Conservation (phyloP, 2,329 filamentous ascomycete species). For the Stagonosporopsis rhizophila region DNA sequence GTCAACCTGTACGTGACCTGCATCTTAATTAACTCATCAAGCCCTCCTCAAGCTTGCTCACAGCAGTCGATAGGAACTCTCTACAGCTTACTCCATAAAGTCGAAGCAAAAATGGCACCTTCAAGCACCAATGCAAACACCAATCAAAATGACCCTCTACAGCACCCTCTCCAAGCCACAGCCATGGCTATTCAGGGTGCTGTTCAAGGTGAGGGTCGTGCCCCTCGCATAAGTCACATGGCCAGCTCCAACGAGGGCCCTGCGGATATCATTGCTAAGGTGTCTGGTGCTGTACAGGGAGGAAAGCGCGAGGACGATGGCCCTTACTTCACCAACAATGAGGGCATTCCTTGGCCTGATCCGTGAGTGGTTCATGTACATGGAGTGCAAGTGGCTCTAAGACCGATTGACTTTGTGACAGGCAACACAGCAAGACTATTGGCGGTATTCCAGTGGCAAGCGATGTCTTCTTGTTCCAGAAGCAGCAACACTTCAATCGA, state of each 20-base stretch:
- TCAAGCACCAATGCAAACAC: constrained; percentile 37
- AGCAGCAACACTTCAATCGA: constrained; percentile 64
- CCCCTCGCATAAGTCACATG: constrained; percentile 51
- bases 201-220: constrained; percentile 48
- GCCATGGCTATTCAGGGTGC: constrained; percentile 52
- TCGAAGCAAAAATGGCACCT: constrained; percentile 30
- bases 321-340: constrained; percentile 63
- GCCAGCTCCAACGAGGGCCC: constrained; percentile 58
- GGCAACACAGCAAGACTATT: constrained; percentile 60
- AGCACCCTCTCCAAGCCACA: constrained; percentile 54
- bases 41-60: constrained; percentile 17
- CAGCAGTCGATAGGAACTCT: constrained; percentile 26
- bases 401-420: constrained; percentile 13
- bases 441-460: constrained; percentile 60
- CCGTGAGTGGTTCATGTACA: constrained; percentile 34
- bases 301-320: constrained; percentile 60
- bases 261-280: constrained; percentile 59
- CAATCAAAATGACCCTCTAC: constrained; percentile 41
- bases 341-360: constrained; percentile 61
- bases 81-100: constrained; percentile 19
- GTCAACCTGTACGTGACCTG: constrained; percentile 12
- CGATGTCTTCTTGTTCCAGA: constrained; percentile 61
- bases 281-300: constrained; percentile 55
- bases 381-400: neutral
- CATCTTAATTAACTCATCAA: neutral